Base-by-base conservation (phyloP, 139 green algal genomes). In the Closterium sp. region DNA sequence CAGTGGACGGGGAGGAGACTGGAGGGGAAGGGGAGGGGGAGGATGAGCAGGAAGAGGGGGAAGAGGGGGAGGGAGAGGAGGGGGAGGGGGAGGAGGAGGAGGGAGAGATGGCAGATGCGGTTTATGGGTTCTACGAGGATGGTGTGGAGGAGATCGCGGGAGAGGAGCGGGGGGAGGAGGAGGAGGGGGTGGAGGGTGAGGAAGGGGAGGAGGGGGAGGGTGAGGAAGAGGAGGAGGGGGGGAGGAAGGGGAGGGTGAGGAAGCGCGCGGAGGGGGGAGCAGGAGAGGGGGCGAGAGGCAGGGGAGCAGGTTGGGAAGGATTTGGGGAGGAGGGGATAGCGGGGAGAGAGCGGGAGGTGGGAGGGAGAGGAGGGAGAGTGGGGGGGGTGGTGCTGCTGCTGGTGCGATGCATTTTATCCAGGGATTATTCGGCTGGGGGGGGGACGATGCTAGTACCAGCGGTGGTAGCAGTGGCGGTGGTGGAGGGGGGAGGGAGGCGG, bases 31-130 rank as follows among this genome's bases (percentile, higher is more conserved):
- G 5, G 55, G 55, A 76, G 55, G 55, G 12, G 21, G 86, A 89
- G 8, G n/a, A 4, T 21, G 86, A 89, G 86, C 19, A 89, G 86
- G 86, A 5, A 5, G 86, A 89, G 55, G 89, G 34, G 16, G 69
- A 92, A 19, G 32, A 91, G 85, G 84, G 23, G 83, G 28, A 90
- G 34, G 90, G 93, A 34, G 35, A 87, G 87, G 90, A 84, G 25
- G 87, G 30, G 90, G 84, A 38, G 83, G 88, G 69, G 81, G 32
- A 32, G 34, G 38, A 16, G 33, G 81, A 16, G 86, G 25, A 76
- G 86, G 23, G 43, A n/a, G 25, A 8, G 86, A 8, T 31, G 86
- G 12, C 25, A 32, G n/a, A n/a, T n/a, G n/a, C n/a, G n/a, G n/a
- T n/a, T n/a, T 33, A 10, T 33, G 30, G 31, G 9, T 83, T 76